Percentiles rank a stretch among this genome's conserved stretches.
phyloP scores from a whole-genome alignment of 805 yeast genomes.

The Myxozyma geophila region DNA sequence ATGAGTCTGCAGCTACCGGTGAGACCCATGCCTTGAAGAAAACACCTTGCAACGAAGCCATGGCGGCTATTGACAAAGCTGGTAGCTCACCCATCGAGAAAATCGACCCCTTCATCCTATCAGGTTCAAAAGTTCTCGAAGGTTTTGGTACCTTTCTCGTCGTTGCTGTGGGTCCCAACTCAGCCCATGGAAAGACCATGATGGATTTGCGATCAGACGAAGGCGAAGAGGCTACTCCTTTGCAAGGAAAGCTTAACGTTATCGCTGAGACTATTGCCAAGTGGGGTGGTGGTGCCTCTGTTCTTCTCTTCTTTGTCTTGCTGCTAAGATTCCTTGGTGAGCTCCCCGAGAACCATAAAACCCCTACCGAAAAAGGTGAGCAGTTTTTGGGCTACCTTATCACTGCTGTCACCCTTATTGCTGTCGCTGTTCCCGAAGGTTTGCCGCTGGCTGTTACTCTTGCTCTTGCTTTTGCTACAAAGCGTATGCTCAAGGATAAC shows the following conservation, averaged over 20 bases:
- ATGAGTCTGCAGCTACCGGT: conserved; percentile 92
- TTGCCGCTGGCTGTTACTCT: conserved; percentile 95
- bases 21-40: conserved; percentile 85
- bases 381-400: conserved; percentile 83
- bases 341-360: conserved; percentile 55
- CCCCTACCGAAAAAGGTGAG: conserved; percentile 79
- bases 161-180: conserved; percentile 87
- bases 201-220: conserved; percentile 72
- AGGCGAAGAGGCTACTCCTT: conserved; percentile 84
- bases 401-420: conserved; percentile 88
- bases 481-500: conserved; percentile 96
- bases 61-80: conserved; percentile 46
- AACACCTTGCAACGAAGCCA: conserved; percentile 55
- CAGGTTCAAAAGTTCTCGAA: conserved; percentile 85
- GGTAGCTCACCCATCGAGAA: conserved; percentile 45
- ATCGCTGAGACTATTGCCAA: conserved; percentile 95
- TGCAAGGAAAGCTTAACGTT: conserved; percentile 77
- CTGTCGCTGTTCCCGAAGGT: conserved; percentile 99
- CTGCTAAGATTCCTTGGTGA: conserved; percentile 73
- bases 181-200: conserved; percentile 92
- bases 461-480: conserved; percentile 96
- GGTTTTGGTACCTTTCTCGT: conserved; percentile 87
- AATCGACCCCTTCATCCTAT: conserved; percentile 82
- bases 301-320: conserved; percentile 76
- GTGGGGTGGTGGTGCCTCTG: conserved; percentile 86